Base-by-base conservation (phyloP, 805 yeast species). In the Debaryomyces castellii region DNA sequence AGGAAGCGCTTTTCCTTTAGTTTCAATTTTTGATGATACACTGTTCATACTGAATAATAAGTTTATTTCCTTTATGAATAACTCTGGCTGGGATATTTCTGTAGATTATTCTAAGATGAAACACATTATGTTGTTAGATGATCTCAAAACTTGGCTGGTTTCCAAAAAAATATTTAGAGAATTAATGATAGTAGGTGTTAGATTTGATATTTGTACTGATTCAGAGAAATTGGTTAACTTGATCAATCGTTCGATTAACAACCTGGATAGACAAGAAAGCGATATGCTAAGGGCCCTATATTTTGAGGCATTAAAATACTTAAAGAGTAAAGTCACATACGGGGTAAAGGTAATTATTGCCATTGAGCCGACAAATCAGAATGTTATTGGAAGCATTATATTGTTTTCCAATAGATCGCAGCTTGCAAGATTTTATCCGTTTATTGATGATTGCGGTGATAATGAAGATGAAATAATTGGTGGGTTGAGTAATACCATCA, bases 181-280 rank as follows among this genome's bases (percentile, higher is more conserved):
- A 49, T 66, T 81, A 50, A 78, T 76, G 66, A 76, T 79, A 45
- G 78, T 79, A 33, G 83, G 84, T 2, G 76, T 81, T 11, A 63
- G 80, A 49, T 80, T 81, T 59, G 83, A 79, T 52, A 68, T 80
- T n/a, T 75, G 82, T 52, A 66, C 62, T 47, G 69, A 75, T 46
- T 59, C 72, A 10, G 61, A 63, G 3, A 73, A 74, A 50, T 60
- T 80, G 35, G 57, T 72, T 51, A 60, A 63, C n/a, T 57, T 78
- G n/a, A 62, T 78, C 5, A 54, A 62, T 27, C 51, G 60, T 17
- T 49, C 60, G 3, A 53, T 49, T n/a, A 36, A 47, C 9, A 32
- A n/a, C n/a, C 10, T 12, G 39, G 17, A 12, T 21, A 21, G 9
- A 30, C 11, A 27, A 4, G 33, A 32, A 18, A 47, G 48, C 54